phyloP scores from a whole-genome alignment of 2,329 filamentous ascomycete genomes.

The Penicillium sp. region DNA sequence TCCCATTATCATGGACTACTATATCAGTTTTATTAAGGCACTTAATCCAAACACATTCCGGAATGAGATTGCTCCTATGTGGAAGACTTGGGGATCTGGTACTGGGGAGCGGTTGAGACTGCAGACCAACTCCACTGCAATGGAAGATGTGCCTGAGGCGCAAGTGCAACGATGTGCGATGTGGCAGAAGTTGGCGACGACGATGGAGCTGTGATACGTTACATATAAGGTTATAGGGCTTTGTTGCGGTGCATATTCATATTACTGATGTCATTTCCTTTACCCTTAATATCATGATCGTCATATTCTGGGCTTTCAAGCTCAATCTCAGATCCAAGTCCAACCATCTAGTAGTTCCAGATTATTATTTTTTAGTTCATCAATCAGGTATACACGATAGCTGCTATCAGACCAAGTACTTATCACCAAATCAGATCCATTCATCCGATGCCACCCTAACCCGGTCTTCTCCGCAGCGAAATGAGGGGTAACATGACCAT shows the following conservation, averaged over 20 bases:
- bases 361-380: no score
- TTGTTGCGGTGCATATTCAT: background rate
- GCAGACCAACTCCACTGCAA: conserved; percentile 21
- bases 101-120: conserved; percentile 17
- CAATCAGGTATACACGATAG: no score
- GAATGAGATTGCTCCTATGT: conserved; percentile 18
- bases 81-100: conserved; percentile 17
- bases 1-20: conserved; percentile 27
- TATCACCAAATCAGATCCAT: background rate
- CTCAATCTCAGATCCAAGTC: no score
- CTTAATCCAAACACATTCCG: conserved; percentile 22
- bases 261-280: background rate
- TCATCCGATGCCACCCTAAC: background rate
- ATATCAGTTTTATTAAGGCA: conserved; percentile 24
- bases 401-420: background rate
- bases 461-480: background rate
- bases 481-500: background rate
- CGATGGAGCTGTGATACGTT: conserved; percentile 17
- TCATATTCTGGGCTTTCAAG: background rate
- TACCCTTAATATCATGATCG: background rate
- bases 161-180: conserved; percentile 18
- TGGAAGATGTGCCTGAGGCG: conserved; percentile 17
- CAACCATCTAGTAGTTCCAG: no score
- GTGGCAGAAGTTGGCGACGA: conserved; percentile 14
- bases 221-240: background rate